Conservation (phyloP, 495 filamentous ascomycete genomes). For the Penicillium flavigenum region DNA sequence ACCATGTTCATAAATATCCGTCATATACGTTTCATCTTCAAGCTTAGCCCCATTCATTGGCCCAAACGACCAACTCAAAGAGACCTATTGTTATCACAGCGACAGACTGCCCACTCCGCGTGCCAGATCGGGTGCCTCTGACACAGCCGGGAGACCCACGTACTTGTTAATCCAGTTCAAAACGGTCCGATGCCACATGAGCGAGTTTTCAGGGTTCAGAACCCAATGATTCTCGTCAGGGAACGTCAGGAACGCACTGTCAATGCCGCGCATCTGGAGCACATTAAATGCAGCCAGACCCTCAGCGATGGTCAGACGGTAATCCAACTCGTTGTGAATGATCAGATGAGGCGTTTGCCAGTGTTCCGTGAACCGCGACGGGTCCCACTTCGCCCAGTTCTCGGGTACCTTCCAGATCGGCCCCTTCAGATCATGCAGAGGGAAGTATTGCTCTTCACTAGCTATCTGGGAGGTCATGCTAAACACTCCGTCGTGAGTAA, state of each 20-base stretch:
- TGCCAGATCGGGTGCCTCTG: slow-evolving; percentile 28
- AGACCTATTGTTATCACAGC: slow-evolving; percentile 18
- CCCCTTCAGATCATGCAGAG: slow-evolving; percentile 77
- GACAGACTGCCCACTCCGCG: slow-evolving; percentile 20
- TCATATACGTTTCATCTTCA: slow-evolving; percentile 9
- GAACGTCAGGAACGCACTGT: slow-evolving; percentile 67
- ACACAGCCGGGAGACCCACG: slow-evolving; percentile 52
- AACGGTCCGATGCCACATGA: slow-evolving; percentile 89
- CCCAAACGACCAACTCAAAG: not conserved
- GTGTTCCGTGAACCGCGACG: slow-evolving; percentile 60
- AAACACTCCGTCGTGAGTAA: slow-evolving; percentile 90
- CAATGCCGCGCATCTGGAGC: slow-evolving; percentile 61
- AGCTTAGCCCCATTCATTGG: not conserved
- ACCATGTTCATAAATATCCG: not conserved
- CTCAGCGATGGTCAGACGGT: slow-evolving; percentile 78
- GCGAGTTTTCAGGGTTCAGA: slow-evolving; percentile 82
- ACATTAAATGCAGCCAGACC: slow-evolving; percentile 87
- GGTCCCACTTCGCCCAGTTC: slow-evolving; percentile 81
- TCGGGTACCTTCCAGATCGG: slow-evolving; percentile 71
- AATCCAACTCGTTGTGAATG: slow-evolving; percentile 91
- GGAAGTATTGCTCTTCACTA: slow-evolving; percentile 88
- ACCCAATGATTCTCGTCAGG: slow-evolving; percentile 90
- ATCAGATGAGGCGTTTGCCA: slow-evolving; percentile 88
- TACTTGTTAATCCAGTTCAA: slow-evolving; percentile 87
- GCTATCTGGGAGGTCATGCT: slow-evolving; percentile 71